Base-by-base conservation (phyloP, 148 eudicot genomes). In the Arctostaphylos glauca region DNA sequence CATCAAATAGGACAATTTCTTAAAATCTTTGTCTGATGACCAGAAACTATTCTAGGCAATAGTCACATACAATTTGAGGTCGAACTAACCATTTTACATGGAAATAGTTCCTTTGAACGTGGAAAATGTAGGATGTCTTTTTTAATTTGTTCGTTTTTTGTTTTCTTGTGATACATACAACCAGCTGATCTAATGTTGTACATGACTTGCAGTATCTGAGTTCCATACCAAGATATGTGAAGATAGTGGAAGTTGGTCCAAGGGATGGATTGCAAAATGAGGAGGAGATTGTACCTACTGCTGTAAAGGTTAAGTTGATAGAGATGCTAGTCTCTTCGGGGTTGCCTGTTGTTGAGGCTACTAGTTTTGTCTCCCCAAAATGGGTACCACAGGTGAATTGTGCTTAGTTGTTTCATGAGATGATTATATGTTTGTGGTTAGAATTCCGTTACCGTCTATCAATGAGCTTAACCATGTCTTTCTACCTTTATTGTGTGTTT, bases 211-310 rank as follows among this genome's bases (percentile, higher is more conserved):
- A 96, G 98, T 83, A 92, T 80, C 85, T 94, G 72, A 85, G 88
- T 80, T 83, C 80, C 58, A 70, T 96, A 52, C 95, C 99, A 48
- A 83, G 85, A 77, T 91, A 77, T 87, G 99, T 96, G 80, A 93
- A 93, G 88, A 92, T 96, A 81, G 98, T 94, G 77, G 99, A 96
- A 90, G 98, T 96, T 84, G 99, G 99, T 86, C 99, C 98, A 5
- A 90, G 98, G 82, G 99, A 96, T 86, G 99, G 97, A 56, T 85
- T 96, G 80, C 99, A 96, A 84, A 96, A 96, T 75, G 99, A 96
- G 90, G 92, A 92, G 80, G 84, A 85, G 74, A 91, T 96, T 64
- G 89, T 96, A 47, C 97, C 99, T 50, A 94, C 99, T 47, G 82
- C 84, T 75, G 93, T 96, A 50, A 96, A 96, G 84, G 89, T 96